Evolutionary conservation across 2,329 filamentous ascomycete genomes (phyloP).

Genomic region (Fusarium pseudocircinatum): DNA sequence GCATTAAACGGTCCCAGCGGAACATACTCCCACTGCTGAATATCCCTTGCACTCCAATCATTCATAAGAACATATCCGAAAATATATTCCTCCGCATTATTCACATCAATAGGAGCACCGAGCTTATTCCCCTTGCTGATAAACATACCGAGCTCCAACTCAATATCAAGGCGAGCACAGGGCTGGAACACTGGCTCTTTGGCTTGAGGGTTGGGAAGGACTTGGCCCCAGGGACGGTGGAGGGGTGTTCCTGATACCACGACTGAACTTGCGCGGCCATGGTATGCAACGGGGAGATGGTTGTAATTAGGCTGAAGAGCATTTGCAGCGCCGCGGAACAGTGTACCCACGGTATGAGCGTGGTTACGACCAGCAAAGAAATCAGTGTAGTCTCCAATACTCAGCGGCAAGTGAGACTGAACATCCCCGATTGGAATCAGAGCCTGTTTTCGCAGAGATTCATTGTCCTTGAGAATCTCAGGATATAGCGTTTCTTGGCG

Average conservation of each 20-base stretch:
- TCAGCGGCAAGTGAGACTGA: constrained; percentile 76
- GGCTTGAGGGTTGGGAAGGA: constrained; percentile 61
- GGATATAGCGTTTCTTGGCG: constrained; percentile 61
- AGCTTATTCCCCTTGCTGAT: constrained; percentile 72
- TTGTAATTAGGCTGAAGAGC: constrained; percentile 84
- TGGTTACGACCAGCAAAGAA: constrained; percentile 85
- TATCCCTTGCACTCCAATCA: constrained; percentile 71
- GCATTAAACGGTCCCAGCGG: constrained; percentile 70
- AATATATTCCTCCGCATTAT: constrained; percentile 72
- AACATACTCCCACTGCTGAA: constrained; percentile 69
- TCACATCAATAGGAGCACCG: constrained; percentile 71
- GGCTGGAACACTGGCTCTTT: constrained; percentile 65
- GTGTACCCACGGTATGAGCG: constrained; percentile 72
- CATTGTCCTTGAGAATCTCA: constrained; percentile 49
- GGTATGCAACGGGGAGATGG: constrained; percentile 82
- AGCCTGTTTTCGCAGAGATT: constrained; percentile 42
- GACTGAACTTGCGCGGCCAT: constrained; percentile 79
- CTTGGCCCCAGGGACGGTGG: constrained; percentile 77
- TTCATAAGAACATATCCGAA: constrained; percentile 76
- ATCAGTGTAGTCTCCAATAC: constrained; percentile 85
- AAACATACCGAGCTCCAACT: constrained; percentile 81
- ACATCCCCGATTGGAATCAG: constrained; percentile 54
- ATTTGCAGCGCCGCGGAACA: constrained; percentile 78
- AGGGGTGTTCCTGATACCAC: constrained; percentile 79
- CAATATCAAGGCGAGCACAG: constrained; percentile 73